phyloP scores from a whole-genome alignment of 768 basidiomycete species.

The Amanita fuliginea region DNA sequence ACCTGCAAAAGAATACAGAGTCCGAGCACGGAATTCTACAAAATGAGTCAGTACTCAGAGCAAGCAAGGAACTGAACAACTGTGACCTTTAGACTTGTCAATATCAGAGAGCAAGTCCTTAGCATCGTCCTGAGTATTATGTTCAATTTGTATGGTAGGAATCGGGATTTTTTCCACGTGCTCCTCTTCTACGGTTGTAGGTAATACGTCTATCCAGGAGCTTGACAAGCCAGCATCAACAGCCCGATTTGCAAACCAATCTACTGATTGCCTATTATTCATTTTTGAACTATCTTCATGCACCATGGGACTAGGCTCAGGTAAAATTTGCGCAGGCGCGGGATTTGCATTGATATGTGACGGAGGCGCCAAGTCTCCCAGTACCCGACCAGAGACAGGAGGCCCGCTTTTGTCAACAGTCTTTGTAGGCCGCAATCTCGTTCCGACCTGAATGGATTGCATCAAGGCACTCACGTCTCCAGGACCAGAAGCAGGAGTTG shows the following conservation, averaged over 20 bases:
- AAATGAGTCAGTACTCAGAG: slow-evolving; percentile 5
- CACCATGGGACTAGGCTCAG: slow-evolving; percentile 20
- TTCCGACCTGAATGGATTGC: slow-evolving; percentile 68
- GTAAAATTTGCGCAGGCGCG: slow-evolving; percentile 16
- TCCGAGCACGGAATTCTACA: slow-evolving; percentile 63
- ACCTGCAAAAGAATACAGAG: slow-evolving; percentile 77
- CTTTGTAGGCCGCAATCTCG: slow-evolving; percentile 57
- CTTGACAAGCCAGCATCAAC: slow-evolving; percentile 40
- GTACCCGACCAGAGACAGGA: slow-evolving; percentile 58
- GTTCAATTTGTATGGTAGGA: slow-evolving; percentile 48
- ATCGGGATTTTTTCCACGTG: slow-evolving; percentile 31
- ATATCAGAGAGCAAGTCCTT: slow-evolving; percentile 61
- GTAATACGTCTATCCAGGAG: slow-evolving; percentile 26
- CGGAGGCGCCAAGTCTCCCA: slow-evolving; percentile 67
- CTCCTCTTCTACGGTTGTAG: slow-evolving; percentile 49
- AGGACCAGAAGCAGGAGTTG: slow-evolving; percentile 20
- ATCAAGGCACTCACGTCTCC: slow-evolving; percentile 60
- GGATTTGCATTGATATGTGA: slow-evolving; percentile 49
- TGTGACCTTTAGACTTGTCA: slow-evolving; percentile 51
- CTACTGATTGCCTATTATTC: slow-evolving; percentile 67
- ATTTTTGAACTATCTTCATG: slow-evolving; percentile 16
- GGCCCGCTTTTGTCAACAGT: slow-evolving; percentile 80
- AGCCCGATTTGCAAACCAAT: slow-evolving; percentile 86
- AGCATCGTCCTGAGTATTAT: slow-evolving; percentile 21
- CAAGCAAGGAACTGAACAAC: neutral